Conservation (phyloP, 257 asterid genomes). For the Nicotiana benthamiana region DNA sequence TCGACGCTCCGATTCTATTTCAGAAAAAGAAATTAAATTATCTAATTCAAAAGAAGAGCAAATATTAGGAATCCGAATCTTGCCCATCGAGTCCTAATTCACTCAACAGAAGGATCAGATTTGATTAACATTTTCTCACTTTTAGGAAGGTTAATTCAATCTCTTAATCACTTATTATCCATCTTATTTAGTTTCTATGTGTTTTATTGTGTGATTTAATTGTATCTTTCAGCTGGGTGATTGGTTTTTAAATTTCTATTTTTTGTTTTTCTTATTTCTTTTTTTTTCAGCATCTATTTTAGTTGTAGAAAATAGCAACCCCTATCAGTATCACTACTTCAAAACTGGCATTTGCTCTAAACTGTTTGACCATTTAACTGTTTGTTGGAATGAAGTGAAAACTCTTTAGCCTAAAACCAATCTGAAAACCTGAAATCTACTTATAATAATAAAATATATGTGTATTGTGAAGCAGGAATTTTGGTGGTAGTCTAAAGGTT, state of each 20-base stretch:
- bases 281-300: neutral
- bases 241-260: neutral
- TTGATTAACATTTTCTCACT: neutral
- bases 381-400: neutral
- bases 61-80: neutral
- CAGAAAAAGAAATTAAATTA: neutral
- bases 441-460: neutral
- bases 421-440: neutral
- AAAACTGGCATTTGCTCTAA: neutral
- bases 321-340: neutral
- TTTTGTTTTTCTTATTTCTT: neutral
- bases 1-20: slow-evolving; percentile 9
- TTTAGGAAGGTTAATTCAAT: neutral
- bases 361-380: neutral
- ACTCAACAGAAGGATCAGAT: neutral
- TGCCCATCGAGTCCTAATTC: neutral
- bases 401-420: neutral
- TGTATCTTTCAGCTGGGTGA: neutral
- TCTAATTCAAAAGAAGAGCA: neutral
- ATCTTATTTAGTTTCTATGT: neutral
- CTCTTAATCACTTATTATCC: neutral
- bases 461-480: neutral
- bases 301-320: neutral
- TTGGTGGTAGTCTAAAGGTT: neutral
- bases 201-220: neutral